phyloP scores from a whole-genome alignment of 176 grass and related monocot genomes.

The Cenchrus americanus region DNA sequence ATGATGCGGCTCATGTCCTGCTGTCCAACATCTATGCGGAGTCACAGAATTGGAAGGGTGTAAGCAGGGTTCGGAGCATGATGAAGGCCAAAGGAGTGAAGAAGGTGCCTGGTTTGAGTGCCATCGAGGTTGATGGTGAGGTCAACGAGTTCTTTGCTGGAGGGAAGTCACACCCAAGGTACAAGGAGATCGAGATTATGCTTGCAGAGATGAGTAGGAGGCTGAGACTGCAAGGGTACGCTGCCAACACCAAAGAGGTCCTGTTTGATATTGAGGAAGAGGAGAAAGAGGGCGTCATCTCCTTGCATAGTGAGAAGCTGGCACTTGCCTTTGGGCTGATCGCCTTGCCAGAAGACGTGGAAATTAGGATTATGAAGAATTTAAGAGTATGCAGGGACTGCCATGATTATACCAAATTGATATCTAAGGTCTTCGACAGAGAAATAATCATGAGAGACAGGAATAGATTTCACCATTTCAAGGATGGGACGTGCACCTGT shows the following conservation, averaged over 20 bases:
- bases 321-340: slow-evolving; percentile 71
- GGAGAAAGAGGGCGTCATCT: slow-evolving; percentile 72
- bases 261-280: slow-evolving; percentile 83
- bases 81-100: slow-evolving; percentile 74
- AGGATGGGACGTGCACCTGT: slow-evolving; percentile 73
- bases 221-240: slow-evolving; percentile 58
- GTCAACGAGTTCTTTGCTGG: slow-evolving; percentile 73
- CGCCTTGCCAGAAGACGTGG: slow-evolving; percentile 38
- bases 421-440: slow-evolving; percentile 70
- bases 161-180: slow-evolving; percentile 56
- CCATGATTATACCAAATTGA: slow-evolving; percentile 70
- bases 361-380: slow-evolving; percentile 79
- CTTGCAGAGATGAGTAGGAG: slow-evolving; percentile 57
- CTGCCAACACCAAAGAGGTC: slow-evolving; percentile 67
- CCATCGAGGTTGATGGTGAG: slow-evolving; percentile 59
- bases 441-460: slow-evolving; percentile 83
- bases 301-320: slow-evolving; percentile 74
- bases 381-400: slow-evolving; percentile 73
- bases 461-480: slow-evolving; percentile 92
- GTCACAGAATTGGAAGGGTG: slow-evolving; percentile 65
- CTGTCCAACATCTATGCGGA: slow-evolving; percentile 82
- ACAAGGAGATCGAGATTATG: slow-evolving; percentile 69
- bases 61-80: slow-evolving; percentile 47
- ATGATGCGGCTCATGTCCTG: slow-evolving; percentile 66
- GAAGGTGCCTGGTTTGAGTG: slow-evolving; percentile 73